Evolutionary conservation across 2,329 filamentous ascomycete species (phyloP).

Genomic region (Chalara sp.): DNA sequence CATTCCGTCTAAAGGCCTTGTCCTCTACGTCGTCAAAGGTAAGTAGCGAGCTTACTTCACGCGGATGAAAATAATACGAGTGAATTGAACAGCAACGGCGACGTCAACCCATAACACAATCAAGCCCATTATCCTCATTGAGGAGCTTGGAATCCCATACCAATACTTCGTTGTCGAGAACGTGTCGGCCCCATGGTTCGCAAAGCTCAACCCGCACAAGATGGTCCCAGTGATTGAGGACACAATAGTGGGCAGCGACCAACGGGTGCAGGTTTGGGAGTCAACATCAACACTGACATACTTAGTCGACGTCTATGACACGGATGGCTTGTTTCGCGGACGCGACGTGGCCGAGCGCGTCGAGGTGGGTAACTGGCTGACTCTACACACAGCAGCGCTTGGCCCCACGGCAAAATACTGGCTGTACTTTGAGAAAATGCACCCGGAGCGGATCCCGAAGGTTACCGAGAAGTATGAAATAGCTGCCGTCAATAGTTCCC

Average conservation of each 20-base stretch:
- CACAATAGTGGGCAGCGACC: slow-evolving; percentile 21
- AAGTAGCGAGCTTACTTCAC: no score
- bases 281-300: slow-evolving; percentile 32
- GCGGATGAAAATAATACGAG: no score
- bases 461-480: no score
- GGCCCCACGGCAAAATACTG: slow-evolving; percentile 29
- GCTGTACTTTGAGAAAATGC: slow-evolving; percentile 27
- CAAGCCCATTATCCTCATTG: slow-evolving; percentile 31
- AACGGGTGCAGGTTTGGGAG: slow-evolving; percentile 30
- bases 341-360: slow-evolving; percentile 24
- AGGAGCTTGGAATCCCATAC: slow-evolving; percentile 27
- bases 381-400: slow-evolving; percentile 31
- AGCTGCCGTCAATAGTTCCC: no score
- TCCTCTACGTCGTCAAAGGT: no score
- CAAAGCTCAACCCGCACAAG: slow-evolving; percentile 29
- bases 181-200: slow-evolving; percentile 26
- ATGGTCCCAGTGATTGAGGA: slow-evolving; percentile 30
- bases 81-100: slow-evolving; percentile 28
- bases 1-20: no score
- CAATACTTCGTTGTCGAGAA: slow-evolving; percentile 30
- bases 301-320: slow-evolving; percentile 29
- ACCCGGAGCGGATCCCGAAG: slow-evolving; percentile 16
- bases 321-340: slow-evolving; percentile 28
- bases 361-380: slow-evolving; percentile 27
- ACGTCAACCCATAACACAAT: slow-evolving; percentile 34